These are phyloP conservation scores for Fusarium tjaetaba DNA, from an alignment of 2,329 filamentous ascomycete species.

Conservation along the genomic window DNA sequence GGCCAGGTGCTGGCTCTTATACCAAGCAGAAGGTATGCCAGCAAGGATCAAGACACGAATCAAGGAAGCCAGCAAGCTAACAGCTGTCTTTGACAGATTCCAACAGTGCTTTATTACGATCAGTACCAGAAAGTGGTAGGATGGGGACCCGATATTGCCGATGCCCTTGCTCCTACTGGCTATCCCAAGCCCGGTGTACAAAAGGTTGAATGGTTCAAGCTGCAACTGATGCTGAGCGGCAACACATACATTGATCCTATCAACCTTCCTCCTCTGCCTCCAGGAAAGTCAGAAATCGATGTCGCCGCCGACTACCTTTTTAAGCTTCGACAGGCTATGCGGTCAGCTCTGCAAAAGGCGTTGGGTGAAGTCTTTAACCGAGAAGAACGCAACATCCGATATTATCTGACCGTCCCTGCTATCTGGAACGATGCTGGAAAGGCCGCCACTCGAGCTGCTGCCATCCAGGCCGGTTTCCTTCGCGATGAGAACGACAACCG, in stretches of 20 bases:
- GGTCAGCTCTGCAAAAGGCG: conserved; percentile 93
- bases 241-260: conserved; percentile 99
- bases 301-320: conserved; percentile 99
- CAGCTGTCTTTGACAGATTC: conserved; percentile 70
- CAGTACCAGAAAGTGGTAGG: conserved; percentile 99
- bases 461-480: conserved; percentile 96
- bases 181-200: conserved; percentile 98
- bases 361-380: conserved; percentile 97
- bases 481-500: conserved; percentile 98
- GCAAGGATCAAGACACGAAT: not conserved
- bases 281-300: conserved; percentile 98
- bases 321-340: conserved; percentile 97
- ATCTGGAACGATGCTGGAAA: conserved; percentile 99
- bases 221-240: conserved; percentile 97
- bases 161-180: conserved; percentile 93
- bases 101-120: conserved; percentile 99
- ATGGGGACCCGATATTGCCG: conserved; percentile 98
- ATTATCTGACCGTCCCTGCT: conserved; percentile 97
- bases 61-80: conserved; percentile 12
- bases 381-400: conserved; percentile 97
- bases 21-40: conserved; percentile 92
- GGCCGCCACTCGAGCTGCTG: conserved; percentile 92
- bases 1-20: conserved; percentile 96
- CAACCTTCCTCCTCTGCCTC: conserved; percentile 95
- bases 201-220: conserved; percentile 99